Evolutionary conservation across 2,329 filamentous ascomycete species (phyloP), one percentile per base, ranked within the genome.

Genomic region (Curvularia hawaiiensis): DNA sequence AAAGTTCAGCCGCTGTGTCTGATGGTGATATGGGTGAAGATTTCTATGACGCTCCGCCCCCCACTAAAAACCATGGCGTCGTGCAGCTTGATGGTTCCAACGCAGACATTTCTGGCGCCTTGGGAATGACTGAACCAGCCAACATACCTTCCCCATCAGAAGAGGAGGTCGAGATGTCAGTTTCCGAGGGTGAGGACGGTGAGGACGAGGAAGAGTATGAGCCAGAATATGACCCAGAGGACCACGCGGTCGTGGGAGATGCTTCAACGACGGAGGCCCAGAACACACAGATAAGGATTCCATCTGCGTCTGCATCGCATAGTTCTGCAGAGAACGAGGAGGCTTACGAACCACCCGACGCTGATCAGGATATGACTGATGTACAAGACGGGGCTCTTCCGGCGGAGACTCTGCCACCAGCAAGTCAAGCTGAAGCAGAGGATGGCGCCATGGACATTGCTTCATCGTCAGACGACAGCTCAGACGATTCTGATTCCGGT

Each of bases 121-220:
- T 51, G 24, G 18, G 22, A 3, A 38, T 52, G 8, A 26, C 56
- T 16, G 33, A 58, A 18, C 39, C 30, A 1, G 50, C 40, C 22
- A 48, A 39, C 33, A 53, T 52, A 4, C 52, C 41, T 9, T 70
- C 71, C 30, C 63, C 62, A 4, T 71, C 68, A 28, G 72, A 73
- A 26, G 72, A 73, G 12, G 73, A 76, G 28, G 61, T 75, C 3
- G 71, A 69, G 30, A 75, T 75, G 73, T 75, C 73, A 8, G 67
- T 70, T 47, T 73, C 65, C 10, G 64, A 67, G 49, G 65, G 61
- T 12, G 64, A 66, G 50, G 63, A 60, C 9, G 67, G 66, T 18
- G 64, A 65, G n/a, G 68, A 69, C 38, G 68, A 73, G 43, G 48
- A 56, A 45, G 72, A 73, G 54, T 54, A 57, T 30, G 54, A 58